A percentile compares a stretch with the other conserved stretches of the same genome.
Conservation (phyloP, 169 alveolate species). For the Perkinsus chesapeaki region DNA sequence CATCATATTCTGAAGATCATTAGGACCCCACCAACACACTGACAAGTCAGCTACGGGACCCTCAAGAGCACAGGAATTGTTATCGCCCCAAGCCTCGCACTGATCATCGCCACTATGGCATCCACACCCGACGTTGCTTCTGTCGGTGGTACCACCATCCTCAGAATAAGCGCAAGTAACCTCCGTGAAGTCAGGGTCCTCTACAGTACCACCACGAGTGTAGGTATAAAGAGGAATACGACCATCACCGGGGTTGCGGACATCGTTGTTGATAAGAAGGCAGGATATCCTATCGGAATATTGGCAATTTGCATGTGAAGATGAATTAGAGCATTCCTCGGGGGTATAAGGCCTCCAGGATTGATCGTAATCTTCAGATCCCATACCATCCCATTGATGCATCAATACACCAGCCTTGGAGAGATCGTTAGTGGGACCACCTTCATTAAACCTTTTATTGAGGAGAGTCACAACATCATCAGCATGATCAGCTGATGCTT, state of each 20-base stretch:
- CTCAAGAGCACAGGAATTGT: background rate
- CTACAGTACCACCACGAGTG: background rate
- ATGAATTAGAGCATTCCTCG: background rate
- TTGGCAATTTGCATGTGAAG: background rate
- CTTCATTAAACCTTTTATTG: background rate
- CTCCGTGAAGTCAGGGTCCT: background rate
- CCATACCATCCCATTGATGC: background rate
- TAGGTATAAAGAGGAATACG: background rate
- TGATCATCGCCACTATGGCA: background rate
- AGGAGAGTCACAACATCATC: background rate
- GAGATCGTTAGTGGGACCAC: background rate
- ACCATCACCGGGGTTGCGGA: background rate
- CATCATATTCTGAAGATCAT: background rate
- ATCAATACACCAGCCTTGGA: background rate
- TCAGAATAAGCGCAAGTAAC: background rate
- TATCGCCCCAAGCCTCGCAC: background rate
- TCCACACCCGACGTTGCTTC: background rate
- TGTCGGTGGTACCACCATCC: background rate
- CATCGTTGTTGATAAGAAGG: background rate
- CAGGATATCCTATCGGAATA: background rate
- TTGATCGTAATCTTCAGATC: background rate
- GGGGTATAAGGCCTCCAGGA: background rate
- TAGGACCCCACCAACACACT: background rate
- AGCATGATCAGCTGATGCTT: background rate
- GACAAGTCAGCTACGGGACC: background rate